A percentile compares a stretch with the other conserved stretches of the same genome.
Conservation (phyloP, 148 eudicot species). For the Rhododendron vialii region DNA sequence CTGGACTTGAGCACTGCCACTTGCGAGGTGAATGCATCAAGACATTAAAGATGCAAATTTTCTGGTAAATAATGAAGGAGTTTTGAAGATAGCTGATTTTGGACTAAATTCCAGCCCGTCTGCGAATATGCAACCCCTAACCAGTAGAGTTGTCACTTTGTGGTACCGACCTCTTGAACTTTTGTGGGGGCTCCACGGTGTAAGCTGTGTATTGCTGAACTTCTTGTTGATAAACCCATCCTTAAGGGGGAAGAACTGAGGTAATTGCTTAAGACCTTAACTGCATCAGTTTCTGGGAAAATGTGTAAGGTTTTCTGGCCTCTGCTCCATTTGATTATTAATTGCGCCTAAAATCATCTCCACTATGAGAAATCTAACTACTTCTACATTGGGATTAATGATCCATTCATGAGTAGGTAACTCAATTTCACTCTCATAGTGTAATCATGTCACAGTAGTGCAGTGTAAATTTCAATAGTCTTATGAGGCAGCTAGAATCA, state of each 20-base stretch:
- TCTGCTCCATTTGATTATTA: background rate
- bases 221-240: constrained; percentile 31
- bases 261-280: constrained; percentile 12
- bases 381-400: background rate
- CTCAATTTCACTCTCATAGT: background rate
- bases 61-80: constrained; percentile 34
- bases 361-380: background rate
- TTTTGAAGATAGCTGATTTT: constrained; percentile 68
- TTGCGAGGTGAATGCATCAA: constrained; percentile 29
- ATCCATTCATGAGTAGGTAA: background rate
- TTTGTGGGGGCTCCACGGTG: constrained; percentile 32
- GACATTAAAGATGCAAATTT: constrained; percentile 39
- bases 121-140: constrained; percentile 23
- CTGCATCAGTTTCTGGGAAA: background rate
- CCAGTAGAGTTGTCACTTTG: constrained; percentile 40
- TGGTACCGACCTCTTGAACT: constrained; percentile 50
- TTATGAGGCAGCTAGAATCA: background rate
- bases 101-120: constrained; percentile 24
- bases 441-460: background rate
- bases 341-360: background rate
- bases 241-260: constrained; percentile 40
- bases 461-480: background rate
- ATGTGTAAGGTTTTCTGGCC: background rate
- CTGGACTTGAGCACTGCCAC: constrained; percentile 44
- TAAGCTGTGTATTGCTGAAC: constrained; percentile 41